Percentiles rank a stretch among this genome's conserved stretches.
phyloP scores from a whole-genome alignment of 192 early-diverging fungal genomes.

The Backusella parvicylindrica region DNA sequence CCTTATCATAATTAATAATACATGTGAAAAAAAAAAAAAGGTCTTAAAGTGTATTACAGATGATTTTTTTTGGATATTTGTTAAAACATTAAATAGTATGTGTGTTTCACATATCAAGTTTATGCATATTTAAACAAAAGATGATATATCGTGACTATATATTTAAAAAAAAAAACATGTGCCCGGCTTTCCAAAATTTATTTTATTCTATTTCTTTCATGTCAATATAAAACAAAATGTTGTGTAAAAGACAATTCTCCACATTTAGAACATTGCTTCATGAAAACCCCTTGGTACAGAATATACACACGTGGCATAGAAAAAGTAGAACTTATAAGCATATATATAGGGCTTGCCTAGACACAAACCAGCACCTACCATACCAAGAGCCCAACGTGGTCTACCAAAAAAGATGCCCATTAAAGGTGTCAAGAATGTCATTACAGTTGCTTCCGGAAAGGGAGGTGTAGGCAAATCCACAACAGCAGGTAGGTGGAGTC shows the following conservation, averaged over 20 bases:
- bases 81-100: no score
- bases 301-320: background rate
- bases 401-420: conserved; percentile 69
- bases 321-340: background rate
- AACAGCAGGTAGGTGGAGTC: conserved; percentile 57
- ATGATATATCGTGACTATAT: no score
- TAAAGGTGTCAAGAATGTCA: conserved; percentile 66
- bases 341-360: conserved; percentile 42
- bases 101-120: no score
- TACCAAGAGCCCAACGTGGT: conserved; percentile 58
- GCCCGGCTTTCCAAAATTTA: background rate
- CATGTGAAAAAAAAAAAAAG: background rate
- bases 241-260: conserved; percentile 21
- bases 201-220: background rate
- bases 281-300: conserved; percentile 52
- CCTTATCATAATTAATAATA: background rate
- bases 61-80: no score
- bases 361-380: conserved; percentile 39
- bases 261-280: conserved; percentile 26
- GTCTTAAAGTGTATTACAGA: background rate
- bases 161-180: no score
- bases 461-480: conserved; percentile 94
- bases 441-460: conserved; percentile 86
- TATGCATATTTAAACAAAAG: no score
- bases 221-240: no score